phyloP scores from a whole-genome alignment of 768 basidiomycete genomes.

The Pholiota molesta region DNA sequence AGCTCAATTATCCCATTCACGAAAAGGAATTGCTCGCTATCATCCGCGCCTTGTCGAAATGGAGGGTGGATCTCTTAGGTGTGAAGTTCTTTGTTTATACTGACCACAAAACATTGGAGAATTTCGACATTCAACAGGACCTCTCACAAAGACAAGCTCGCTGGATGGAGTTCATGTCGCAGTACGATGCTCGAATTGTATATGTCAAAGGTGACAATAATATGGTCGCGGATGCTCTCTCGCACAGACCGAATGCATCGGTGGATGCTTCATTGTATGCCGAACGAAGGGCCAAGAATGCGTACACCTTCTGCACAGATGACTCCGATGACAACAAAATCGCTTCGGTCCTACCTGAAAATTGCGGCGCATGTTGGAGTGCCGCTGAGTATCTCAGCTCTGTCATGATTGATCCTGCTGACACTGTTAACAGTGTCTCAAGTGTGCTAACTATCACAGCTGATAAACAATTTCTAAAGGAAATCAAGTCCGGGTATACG shows the following conservation, averaged over 20 bases:
- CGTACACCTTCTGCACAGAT: too few species aligned
- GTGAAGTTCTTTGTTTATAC: constrained; percentile 30
- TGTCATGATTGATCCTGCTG: too few species aligned
- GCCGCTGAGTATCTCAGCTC: too few species aligned
- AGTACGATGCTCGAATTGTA: constrained; percentile 35
- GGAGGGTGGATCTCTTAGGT: constrained; percentile 28
- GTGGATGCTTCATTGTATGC: too few species aligned
- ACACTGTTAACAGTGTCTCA: too few species aligned
- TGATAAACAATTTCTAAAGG: too few species aligned
- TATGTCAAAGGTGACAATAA: constrained; percentile 40
- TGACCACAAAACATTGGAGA: constrained; percentile 38
- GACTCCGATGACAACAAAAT: too few species aligned
- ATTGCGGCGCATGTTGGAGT: too few species aligned
- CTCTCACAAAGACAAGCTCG: neutral
- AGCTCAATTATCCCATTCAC: constrained; percentile 11
- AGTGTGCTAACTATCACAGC: too few species aligned
- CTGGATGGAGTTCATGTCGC: constrained; percentile 36
- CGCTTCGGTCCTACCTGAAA: too few species aligned
- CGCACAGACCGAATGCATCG: neutral
- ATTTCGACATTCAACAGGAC: constrained; percentile 32
- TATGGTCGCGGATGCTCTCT: constrained; percentile 36
- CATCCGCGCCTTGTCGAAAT: constrained; percentile 29
- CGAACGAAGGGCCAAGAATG: too few species aligned
- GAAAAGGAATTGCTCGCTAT: constrained; percentile 30
- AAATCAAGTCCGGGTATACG: too few species aligned